Conservation (phyloP, 495 filamentous ascomycete genomes). For the Podospora conica region DNA sequence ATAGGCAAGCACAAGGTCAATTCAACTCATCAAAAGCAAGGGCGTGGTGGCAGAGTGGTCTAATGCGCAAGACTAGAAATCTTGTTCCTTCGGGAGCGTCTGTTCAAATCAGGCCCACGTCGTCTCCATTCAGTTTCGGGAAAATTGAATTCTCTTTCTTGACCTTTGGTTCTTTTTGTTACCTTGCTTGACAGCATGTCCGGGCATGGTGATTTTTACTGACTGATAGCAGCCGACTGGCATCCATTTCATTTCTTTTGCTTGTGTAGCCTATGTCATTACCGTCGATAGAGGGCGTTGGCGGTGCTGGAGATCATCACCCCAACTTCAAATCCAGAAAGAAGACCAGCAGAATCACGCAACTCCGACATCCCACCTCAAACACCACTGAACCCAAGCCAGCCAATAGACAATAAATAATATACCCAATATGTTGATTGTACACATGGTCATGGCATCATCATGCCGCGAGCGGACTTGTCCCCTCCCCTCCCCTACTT, state of each 20-base stretch:
- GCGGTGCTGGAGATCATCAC: too few relatives aligned
- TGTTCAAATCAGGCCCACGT: slow-evolving; percentile 11
- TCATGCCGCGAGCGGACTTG: neutral
- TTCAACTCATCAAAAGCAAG: neutral
- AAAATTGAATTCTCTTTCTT: neutral
- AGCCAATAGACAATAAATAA: neutral
- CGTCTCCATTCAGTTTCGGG: neutral
- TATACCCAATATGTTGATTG: neutral
- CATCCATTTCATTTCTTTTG: neutral
- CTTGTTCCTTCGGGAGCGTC: slow-evolving; percentile 11
- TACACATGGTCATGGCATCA: neutral
- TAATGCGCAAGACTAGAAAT: slow-evolving; percentile 11
- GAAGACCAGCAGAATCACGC: too few relatives aligned
- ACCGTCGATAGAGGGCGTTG: too few relatives aligned
- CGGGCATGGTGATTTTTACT: too few relatives aligned
- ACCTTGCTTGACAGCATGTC: too few relatives aligned
- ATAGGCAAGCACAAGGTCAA: neutral
- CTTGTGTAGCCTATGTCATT: neutral
- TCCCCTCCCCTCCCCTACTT: neutral
- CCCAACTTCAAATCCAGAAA: neutral
- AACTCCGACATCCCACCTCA: too few relatives aligned
- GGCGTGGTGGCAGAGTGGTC: slow-evolving; percentile 9
- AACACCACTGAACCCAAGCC: neutral
- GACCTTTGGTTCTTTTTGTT: neutral
- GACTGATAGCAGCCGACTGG: too few relatives aligned